Evolutionary conservation across 2,329 filamentous ascomycete species (phyloP).

Genomic region (Plenodomus tracheiphilus): DNA sequence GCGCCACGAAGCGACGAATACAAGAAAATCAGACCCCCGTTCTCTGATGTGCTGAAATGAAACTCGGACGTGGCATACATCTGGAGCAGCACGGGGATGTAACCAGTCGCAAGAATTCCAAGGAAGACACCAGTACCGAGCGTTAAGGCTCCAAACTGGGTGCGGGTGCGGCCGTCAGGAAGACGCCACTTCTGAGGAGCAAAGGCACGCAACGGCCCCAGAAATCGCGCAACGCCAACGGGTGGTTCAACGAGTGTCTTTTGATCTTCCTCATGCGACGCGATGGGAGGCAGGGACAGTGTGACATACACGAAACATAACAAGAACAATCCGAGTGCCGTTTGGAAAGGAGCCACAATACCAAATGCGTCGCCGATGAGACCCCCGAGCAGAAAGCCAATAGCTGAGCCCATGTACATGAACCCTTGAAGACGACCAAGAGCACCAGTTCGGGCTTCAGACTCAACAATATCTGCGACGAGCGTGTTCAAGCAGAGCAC

Average conservation of each 20-base stretch:
- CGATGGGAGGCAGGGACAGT: slow-evolving; percentile 54
- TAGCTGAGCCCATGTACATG: slow-evolving; percentile 67
- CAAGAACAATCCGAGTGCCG: slow-evolving; percentile 62
- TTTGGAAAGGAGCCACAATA: slow-evolving; percentile 66
- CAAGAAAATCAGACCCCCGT: slow-evolving; percentile 51
- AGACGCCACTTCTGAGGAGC: slow-evolving; percentile 60
- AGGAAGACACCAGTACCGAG: slow-evolving; percentile 69
- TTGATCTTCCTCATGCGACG: slow-evolving; percentile 43
- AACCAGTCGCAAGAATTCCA: slow-evolving; percentile 70
- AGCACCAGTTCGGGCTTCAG: slow-evolving; percentile 63
- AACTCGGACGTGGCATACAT: slow-evolving; percentile 54
- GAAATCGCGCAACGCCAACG: slow-evolving; percentile 57
- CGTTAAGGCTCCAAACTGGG: slow-evolving; percentile 65
- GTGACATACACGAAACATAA: slow-evolving; percentile 48
- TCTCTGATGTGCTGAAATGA: slow-evolving; percentile 50
- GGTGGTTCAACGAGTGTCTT: slow-evolving; percentile 22
- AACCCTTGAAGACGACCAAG: slow-evolving; percentile 68
- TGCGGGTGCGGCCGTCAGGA: slow-evolving; percentile 54
- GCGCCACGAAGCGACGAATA: slow-evolving; percentile 50
- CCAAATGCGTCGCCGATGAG: slow-evolving; percentile 65
- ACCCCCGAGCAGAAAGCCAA: slow-evolving; percentile 68
- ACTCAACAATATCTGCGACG: slow-evolving; percentile 65
- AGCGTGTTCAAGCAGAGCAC: slow-evolving; percentile 70
- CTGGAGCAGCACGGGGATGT: slow-evolving; percentile 62
- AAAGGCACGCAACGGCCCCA: slow-evolving; percentile 66